phyloP scores from a whole-genome alignment of 306 rosid species.

The Prunus davidiana region DNA sequence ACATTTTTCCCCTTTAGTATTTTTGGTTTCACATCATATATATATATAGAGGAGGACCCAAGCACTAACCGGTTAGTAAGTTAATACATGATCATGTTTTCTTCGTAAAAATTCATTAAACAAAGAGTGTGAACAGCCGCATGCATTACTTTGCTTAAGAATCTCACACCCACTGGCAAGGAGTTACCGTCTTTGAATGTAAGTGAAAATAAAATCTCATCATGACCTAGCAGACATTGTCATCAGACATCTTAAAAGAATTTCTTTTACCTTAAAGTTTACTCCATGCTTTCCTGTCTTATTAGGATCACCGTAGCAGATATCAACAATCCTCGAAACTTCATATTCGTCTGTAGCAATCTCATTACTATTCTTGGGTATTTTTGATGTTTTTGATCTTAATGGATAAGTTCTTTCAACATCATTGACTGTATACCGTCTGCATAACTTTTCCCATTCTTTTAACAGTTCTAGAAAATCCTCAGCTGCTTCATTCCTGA shows the following conservation, averaged over 20 bases:
- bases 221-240: background rate
- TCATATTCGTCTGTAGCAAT: slow-evolving; percentile 42
- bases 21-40: too few relatives aligned
- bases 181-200: background rate
- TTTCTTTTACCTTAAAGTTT: slow-evolving; percentile 62
- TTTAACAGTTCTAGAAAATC: slow-evolving; percentile 71
- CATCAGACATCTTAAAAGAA: background rate
- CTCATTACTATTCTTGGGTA: slow-evolving; percentile 29
- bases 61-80: too few relatives aligned
- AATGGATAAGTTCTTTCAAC: slow-evolving; percentile 24
- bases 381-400: slow-evolving; percentile 30
- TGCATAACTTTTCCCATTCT: slow-evolving; percentile 88
- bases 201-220: background rate
- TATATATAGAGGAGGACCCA: too few relatives aligned
- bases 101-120: background rate
- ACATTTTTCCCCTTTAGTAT: too few relatives aligned
- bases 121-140: background rate
- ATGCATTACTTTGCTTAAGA: background rate
- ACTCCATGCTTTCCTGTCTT: slow-evolving; percentile 52
- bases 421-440: slow-evolving; percentile 36
- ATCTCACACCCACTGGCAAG: background rate
- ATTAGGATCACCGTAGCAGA: slow-evolving; percentile 82
- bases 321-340: slow-evolving; percentile 65
- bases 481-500: slow-evolving; percentile 85
- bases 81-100: background rate